A percentile compares a stretch with the other conserved stretches of the same genome.
These are phyloP conservation scores for Tylopilus rubrobrunneus DNA, from an alignment of 768 basidiomycete species.

Conservation along the genomic window DNA sequence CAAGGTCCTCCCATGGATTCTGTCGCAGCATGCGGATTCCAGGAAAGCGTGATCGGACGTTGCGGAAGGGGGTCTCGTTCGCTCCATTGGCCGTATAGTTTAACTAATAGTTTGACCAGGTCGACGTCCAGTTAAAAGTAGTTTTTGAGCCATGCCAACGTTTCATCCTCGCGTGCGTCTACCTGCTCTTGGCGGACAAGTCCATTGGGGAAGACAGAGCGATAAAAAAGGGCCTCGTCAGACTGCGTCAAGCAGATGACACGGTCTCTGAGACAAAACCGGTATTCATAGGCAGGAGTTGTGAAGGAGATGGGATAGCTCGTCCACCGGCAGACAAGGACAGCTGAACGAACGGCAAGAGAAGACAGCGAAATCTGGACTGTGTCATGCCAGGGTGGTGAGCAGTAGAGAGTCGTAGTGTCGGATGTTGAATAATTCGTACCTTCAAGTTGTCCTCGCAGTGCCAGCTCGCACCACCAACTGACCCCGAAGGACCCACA, in stretches of 20 bases:
- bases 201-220: constrained; percentile 56
- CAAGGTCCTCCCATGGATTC: constrained; percentile 93
- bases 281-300: constrained; percentile 58
- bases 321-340: constrained; percentile 80
- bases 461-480: constrained; percentile 37
- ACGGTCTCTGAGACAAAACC: constrained; percentile 55
- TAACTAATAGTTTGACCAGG: constrained; percentile 34
- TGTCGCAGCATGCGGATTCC: constrained; percentile 89
- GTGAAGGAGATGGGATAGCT: constrained; percentile 33
- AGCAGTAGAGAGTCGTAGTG: background rate
- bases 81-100: constrained; percentile 77
- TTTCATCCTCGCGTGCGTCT: constrained; percentile 52
- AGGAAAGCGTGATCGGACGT: constrained; percentile 56
- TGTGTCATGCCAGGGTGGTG: constrained; percentile 7
- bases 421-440: constrained; percentile 11
- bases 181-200: constrained; percentile 31
- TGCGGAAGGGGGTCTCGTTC: constrained; percentile 64
- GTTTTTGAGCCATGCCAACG: constrained; percentile 69
- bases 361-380: constrained; percentile 54
- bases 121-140: constrained; percentile 89
- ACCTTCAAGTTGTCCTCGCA: background rate
- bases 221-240: constrained; percentile 60
- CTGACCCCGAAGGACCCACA: constrained; percentile 46
- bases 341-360: constrained; percentile 62
- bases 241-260: constrained; percentile 61